Base-by-base conservation (phyloP, 2,329 filamentous ascomycete species). In the Corynespora cassiicola region DNA sequence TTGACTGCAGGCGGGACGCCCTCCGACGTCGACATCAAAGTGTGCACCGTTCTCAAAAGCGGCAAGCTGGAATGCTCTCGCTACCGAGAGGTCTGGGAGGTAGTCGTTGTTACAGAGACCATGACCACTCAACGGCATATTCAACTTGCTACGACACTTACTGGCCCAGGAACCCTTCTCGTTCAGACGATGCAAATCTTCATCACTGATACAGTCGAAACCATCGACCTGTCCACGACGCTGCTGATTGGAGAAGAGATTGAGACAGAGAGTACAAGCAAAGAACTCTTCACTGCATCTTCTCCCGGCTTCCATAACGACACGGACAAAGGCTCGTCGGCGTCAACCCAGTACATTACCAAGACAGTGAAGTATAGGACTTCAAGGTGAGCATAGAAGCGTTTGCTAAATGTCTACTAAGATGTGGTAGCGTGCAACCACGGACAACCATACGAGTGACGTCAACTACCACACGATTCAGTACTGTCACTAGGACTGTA, bases 41-140 rank as follows among this genome's bases (percentile, higher is more conserved):
- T 75, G 25, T 75, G 71, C 57, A 65, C 59, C 1, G 53, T 56
- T 6, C 53, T 62, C 30, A 50, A 57, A 9, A 61, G 71, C 38
- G 68, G 59, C 12, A 63, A 58, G 5, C 50, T 65, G 27, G 60
- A 70, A 31, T 75, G 72, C 52, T 52, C 69, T 15, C 63, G 60
- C 5, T 67, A 70, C 31, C 68, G 69, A 32, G 65, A 75, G 44
- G 61, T 70, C 8, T 75, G 71, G 72, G 58, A 66, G 11, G 65
- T 72, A 0, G 53, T 64, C 3, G 48, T 71, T 1, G 54, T 72
- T 6, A 75, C 73, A 0, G 35, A 57, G 6, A 69, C 63, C 1
- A 45, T 58, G 6, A 70, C 69, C 1, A 65, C 60, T 0, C 63
- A 63, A 0, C 59, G 57, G 1, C 53, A 55, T 1, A 54, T 75